Evolutionary conservation across 2,329 filamentous ascomycete species (phyloP).

Genomic region (Xylariaceae sp.): DNA sequence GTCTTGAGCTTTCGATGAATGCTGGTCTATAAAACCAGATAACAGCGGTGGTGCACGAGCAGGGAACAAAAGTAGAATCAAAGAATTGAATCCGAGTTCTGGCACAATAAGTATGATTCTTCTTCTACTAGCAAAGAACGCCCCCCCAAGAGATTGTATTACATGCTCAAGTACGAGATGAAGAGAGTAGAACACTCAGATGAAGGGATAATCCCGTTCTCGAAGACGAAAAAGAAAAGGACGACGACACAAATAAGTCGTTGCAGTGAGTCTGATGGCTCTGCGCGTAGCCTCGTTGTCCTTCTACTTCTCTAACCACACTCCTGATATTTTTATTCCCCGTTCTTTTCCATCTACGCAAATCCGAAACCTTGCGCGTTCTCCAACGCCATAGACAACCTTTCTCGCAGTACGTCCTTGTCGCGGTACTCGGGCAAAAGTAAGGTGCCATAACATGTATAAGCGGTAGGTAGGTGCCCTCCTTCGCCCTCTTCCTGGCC

Average conservation of each 20-base stretch:
- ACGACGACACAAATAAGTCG: neutral
- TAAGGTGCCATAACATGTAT: slow-evolving; percentile 92
- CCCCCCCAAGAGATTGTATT: slow-evolving; percentile 1
- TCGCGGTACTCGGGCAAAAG: slow-evolving; percentile 82
- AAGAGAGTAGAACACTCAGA: neutral
- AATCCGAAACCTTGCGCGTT: slow-evolving; percentile 91
- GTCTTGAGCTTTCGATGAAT: too few relatives aligned
- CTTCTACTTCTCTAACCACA: neutral
- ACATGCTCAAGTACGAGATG: slow-evolving; percentile 11
- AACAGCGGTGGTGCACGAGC: too few relatives aligned
- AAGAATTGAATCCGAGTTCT: too few relatives aligned
- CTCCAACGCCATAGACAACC: slow-evolving; percentile 83
- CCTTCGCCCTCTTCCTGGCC: slow-evolving; percentile 63
- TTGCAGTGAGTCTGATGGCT: neutral
- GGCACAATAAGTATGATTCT: too few relatives aligned
- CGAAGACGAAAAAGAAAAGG: neutral
- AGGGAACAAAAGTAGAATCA: too few relatives aligned
- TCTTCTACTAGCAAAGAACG: neutral
- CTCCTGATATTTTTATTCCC: neutral
- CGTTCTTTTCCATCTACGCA: slow-evolving; percentile 53
- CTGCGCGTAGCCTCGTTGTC: neutral
- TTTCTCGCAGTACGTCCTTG: slow-evolving; percentile 72
- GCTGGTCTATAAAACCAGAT: too few relatives aligned
- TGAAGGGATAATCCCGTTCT: neutral
- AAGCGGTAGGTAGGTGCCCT: slow-evolving; percentile 78